Evolutionary conservation across 1,284 basidiomycete genomes (phyloP), one percentile per base, ranked within the genome.

Genomic region (Veloboletus limbatus): DNA sequence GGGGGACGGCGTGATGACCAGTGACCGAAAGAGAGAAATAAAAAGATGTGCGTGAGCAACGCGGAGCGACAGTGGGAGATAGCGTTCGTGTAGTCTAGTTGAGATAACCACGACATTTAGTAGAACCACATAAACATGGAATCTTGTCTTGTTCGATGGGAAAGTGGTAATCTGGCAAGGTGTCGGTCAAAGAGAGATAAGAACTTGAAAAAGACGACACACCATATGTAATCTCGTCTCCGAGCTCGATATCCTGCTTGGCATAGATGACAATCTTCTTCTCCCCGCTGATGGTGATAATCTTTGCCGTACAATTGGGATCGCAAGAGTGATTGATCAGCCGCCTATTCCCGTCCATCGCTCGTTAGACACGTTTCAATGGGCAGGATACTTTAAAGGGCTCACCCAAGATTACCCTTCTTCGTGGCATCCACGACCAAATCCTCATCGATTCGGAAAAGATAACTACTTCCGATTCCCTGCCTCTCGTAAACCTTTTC

Each of bases 231-330:
- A 97, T 94, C 71, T 97, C 94, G 62, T 95, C 92, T 43, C 93
- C 94, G 13, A 93, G 82, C 57, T 94, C 85, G 59, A 99, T 93
- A 54, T 90, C 87, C 57, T 87, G 82, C 69, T 97, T 97, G 24
- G 97, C 97, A 66, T 97, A 99, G 45, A 99, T 96, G 62, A 98
- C 97, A 62, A 99, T 99, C 77, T 97, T 93, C 77, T 97, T 97
- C 72, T 96, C 92, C 27, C 94, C 92, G 60, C 88, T 96, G 70
- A 99, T 94, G 47, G 93, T 97, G 63, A 99, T 95, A 67, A 99
- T 99, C 75, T 96, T 97, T 35, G 96, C 96, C 14, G 88, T 97
- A 63, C 95, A 97, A 59, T 97, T 97, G 7, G 96, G 96, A 62
- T 95, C 92, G 66, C 96, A 99, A 32, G 84, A 97, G 66, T 99